Conservation (phyloP, 2,329 filamentous ascomycete genomes). For the Colletotrichum tropicicola region DNA sequence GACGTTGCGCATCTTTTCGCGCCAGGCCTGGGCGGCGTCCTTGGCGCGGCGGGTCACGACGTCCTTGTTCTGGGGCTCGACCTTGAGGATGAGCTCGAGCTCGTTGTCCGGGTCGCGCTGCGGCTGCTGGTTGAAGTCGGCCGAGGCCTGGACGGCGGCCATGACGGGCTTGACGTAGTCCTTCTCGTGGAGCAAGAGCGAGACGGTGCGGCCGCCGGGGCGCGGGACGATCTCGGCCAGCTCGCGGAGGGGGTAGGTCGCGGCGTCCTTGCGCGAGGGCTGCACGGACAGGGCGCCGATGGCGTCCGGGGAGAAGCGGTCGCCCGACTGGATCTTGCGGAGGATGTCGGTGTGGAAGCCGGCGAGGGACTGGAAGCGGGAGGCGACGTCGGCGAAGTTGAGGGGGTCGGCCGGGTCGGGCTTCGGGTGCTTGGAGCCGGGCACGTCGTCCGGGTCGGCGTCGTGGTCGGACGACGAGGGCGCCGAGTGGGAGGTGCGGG, state of each 20-base stretch:
- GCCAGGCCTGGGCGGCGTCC: constrained; percentile 59
- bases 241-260: constrained; percentile 61
- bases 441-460: constrained; percentile 29
- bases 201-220: constrained; percentile 48
- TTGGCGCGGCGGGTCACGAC: constrained; percentile 53
- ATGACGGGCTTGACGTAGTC: constrained; percentile 62
- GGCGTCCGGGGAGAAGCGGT: constrained; percentile 60
- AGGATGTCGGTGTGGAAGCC: constrained; percentile 50
- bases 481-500: constrained; percentile 31
- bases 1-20: constrained; percentile 56
- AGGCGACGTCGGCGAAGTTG: constrained; percentile 58
- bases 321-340: constrained; percentile 54
- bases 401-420: constrained; percentile 54
- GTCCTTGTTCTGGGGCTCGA: constrained; percentile 61
- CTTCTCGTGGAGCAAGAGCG: constrained; percentile 51
- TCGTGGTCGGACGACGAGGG: constrained; percentile 34
- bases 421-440: constrained; percentile 35
- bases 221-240: constrained; percentile 63
- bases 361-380: constrained; percentile 51
- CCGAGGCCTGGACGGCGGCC: constrained; percentile 60
- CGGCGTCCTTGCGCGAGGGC: constrained; percentile 37
- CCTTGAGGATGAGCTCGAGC: constrained; percentile 63
- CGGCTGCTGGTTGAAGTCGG: constrained; percentile 69
- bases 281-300: constrained; percentile 56
- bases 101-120: constrained; percentile 67